Evolutionary conservation across 2,329 filamentous ascomycete genomes (phyloP), one percentile per base, ranked within the genome.

Genomic region (Trichoderma guizhouense): DNA sequence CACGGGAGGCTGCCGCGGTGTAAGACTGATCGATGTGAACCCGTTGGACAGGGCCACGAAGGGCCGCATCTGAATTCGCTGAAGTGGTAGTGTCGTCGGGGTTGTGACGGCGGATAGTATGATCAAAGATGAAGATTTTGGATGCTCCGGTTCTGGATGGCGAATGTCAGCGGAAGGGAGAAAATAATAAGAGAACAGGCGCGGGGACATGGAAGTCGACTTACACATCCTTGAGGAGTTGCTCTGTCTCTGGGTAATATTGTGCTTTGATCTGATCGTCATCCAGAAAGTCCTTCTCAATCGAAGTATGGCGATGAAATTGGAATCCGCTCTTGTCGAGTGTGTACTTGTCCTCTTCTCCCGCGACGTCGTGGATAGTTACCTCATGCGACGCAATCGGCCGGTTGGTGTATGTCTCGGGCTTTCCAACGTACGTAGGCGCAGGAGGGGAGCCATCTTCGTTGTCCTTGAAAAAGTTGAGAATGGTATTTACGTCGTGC

Each of bases 201-300:
- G 21, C 0, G 18, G 6, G 14, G 9, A 15, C 4, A 3, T 28
- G 14, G 5, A n/a, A 7, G 32, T n/a, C 4, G n/a, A 76, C 82
- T 74, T 78, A 77, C 91, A 79, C 86, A 4, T 89, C 86, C 71
- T 90, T 91, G 0, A 94, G 79, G 24, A 94, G 79, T 63, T 88
- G 81, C 78, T 93, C 90, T 3, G 92, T 88, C 78, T 94, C 92
- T 0, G 90, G 87, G 79, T 95, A 95, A 81, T 94, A 95, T 7
- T 86, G 83, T 5, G 83, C 77, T 77, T 89, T 86, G 79, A 95
- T 90, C 36, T 85, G 84, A 1, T 86, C 86, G 66, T 92, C 89
- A 74, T 91, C 87, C 2, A 75, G 3, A 70, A 84, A 84, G 32
- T 81, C 78, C 72, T 81, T 81, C 76, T 83, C 82, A 9, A 74